Conservation (phyloP, 768 basidiomycete species). For the Auriscalpium vulgare region DNA sequence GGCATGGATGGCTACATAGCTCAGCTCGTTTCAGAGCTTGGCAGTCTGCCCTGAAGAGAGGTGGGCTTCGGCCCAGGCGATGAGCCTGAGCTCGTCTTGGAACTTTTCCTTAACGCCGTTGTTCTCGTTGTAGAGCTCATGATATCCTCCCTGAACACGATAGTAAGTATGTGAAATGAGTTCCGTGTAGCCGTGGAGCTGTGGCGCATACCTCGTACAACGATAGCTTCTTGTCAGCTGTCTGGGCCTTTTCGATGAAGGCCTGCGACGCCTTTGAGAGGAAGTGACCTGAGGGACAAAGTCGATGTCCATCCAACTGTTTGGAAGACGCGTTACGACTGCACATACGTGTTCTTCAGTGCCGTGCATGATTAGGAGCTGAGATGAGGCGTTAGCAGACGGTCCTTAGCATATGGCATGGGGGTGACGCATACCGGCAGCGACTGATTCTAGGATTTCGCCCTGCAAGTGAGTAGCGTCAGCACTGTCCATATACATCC, state of each 20-base stretch:
- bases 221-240: conserved; percentile 45
- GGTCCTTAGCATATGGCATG: conserved; percentile 13
- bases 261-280: conserved; percentile 39
- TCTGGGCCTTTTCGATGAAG: conserved; percentile 44
- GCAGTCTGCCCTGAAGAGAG: background rate
- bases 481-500: background rate
- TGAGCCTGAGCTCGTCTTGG: conserved; percentile 42
- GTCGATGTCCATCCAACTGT: background rate
- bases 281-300: conserved; percentile 41
- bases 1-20: no score
- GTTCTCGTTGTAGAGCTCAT: conserved; percentile 71
- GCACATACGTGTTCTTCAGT: conserved; percentile 45
- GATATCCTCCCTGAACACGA: conserved; percentile 50
- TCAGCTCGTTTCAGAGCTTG: no score
- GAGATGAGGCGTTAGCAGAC: background rate
- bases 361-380: conserved; percentile 60
- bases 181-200: no score
- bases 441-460: conserved; percentile 44
- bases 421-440: conserved; percentile 49
- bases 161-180: no score
- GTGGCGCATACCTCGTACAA: conserved; percentile 17
- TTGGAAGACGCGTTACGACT: background rate
- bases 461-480: conserved; percentile 38
- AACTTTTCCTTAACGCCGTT: conserved; percentile 56
- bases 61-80: conserved; percentile 33